Percentiles rank a stretch among this genome's conserved stretches.
Evolutionary conservation across 768 basidiomycete species (phyloP).

Genomic region (Psilocybe cubensis): DNA sequence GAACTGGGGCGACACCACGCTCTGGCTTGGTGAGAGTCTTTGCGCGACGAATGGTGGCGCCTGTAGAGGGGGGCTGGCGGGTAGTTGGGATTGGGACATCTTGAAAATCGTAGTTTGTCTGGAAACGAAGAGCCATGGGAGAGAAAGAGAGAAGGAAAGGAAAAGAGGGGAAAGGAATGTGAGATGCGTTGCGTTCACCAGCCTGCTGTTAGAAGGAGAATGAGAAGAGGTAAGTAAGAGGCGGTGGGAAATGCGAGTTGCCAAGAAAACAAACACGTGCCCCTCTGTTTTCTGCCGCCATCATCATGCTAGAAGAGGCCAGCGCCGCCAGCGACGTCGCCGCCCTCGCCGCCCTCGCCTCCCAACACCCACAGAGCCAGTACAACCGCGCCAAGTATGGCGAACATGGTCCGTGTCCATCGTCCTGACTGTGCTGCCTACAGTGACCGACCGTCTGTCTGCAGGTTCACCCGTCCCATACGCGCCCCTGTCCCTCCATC

Average conservation of each 20-base stretch:
- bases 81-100: conserved; percentile 75
- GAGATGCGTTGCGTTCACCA: conserved; percentile 21
- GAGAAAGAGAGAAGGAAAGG: conserved; percentile 27
- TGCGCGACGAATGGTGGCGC: conserved; percentile 76
- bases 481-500: conserved; percentile 62
- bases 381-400: conserved; percentile 76
- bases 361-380: conserved; percentile 42
- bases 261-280: conserved; percentile 17
- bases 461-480: conserved; percentile 63
- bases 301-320: conserved; percentile 12
- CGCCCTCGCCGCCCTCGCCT: not conserved
- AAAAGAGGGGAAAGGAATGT: conserved; percentile 18
- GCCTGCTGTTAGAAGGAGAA: conserved; percentile 24
- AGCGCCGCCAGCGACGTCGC: conserved; percentile 7
- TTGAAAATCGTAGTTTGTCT: conserved; percentile 51
- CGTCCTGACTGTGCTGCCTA: not conserved
- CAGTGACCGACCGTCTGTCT: conserved; percentile 3
- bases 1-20: conserved; percentile 90
- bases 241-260: conserved; percentile 21
- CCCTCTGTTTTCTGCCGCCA: conserved; percentile 6
- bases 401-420: conserved; percentile 29
- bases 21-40: conserved; percentile 98
- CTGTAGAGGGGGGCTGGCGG: conserved; percentile 54
- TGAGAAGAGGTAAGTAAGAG: conserved; percentile 20
- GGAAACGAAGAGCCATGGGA: conserved; percentile 60